phyloP scores from a whole-genome alignment of 306 rosid genomes.

The Delonix regia region DNA sequence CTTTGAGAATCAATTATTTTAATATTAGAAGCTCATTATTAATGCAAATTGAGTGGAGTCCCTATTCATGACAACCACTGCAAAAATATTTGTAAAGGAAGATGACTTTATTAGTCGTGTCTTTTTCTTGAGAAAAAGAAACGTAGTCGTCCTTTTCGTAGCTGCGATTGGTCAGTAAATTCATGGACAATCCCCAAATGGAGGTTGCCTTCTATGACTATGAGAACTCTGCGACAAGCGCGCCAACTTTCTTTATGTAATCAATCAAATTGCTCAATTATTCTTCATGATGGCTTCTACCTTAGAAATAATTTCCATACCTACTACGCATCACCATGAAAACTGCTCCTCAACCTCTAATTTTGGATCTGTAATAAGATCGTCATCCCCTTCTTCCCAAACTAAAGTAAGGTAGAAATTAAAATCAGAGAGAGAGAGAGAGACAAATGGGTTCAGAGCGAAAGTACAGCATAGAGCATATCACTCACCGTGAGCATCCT shows the following conservation, averaged over 20 bases:
- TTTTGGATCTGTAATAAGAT: neutral
- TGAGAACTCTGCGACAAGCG: too few species aligned
- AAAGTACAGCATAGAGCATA: conserved; percentile 5
- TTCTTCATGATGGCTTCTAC: neutral
- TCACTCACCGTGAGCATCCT: conserved; percentile 24
- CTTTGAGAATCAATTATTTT: too few species aligned
- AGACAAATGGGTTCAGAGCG: neutral
- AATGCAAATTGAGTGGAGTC: neutral
- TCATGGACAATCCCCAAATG: neutral
- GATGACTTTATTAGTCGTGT: neutral
- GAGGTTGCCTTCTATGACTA: neutral
- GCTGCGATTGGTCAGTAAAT: neutral
- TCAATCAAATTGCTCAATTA: neutral
- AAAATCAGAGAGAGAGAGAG: neutral
- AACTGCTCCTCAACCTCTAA: neutral
- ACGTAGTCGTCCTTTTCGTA: neutral
- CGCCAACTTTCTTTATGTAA: too few species aligned
- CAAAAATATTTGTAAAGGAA: neutral
- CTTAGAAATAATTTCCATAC: neutral
- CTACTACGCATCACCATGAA: neutral
- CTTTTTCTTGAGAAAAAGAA: neutral
- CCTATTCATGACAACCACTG: neutral
- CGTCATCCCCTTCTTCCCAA: neutral
- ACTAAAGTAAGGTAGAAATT: neutral
- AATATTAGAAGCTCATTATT: neutral